These are phyloP conservation scores for Hypoxylon perforatum DNA, from an alignment of 495 filamentous ascomycete genomes.

Conservation along the genomic window DNA sequence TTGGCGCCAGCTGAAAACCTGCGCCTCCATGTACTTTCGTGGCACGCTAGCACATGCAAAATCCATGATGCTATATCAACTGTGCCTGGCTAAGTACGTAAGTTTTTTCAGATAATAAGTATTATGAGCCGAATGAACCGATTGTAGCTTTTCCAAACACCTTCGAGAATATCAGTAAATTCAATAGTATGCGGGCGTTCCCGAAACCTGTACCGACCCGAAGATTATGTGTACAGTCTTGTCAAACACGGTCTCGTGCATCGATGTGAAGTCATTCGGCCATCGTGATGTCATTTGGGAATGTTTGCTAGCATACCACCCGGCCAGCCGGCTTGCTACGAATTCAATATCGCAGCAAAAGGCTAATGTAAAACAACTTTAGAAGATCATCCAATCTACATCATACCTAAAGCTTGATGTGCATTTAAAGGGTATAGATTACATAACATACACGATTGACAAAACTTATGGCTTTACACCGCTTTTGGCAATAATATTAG, in stretches of 20 bases:
- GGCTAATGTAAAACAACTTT: background rate
- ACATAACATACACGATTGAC: background rate
- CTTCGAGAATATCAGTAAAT: background rate
- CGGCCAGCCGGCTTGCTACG: background rate
- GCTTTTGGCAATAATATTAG: slow-evolving; percentile 12
- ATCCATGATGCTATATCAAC: slow-evolving; percentile 8
- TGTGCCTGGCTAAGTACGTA: background rate
- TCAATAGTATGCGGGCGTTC: background rate
- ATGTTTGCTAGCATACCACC: background rate
- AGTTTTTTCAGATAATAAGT: background rate
- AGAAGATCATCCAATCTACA: background rate
- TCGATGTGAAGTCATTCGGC: slow-evolving; percentile 7
- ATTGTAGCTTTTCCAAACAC: background rate
- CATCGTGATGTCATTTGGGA: slow-evolving; percentile 18
- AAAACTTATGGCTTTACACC: slow-evolving; percentile 26
- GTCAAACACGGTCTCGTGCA: background rate
- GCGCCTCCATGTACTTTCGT: slow-evolving; percentile 17
- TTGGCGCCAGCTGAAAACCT: slow-evolving; percentile 8
- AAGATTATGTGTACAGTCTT: slow-evolving; percentile 1
- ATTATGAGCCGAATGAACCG: background rate
- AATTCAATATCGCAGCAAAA: no score
- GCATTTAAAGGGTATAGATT: background rate
- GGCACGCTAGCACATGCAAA: background rate
- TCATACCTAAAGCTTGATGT: no score
- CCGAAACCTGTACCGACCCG: background rate